phyloP scores from a whole-genome alignment of 495 filamentous ascomycete genomes.

The Schizothecium vesticola region DNA sequence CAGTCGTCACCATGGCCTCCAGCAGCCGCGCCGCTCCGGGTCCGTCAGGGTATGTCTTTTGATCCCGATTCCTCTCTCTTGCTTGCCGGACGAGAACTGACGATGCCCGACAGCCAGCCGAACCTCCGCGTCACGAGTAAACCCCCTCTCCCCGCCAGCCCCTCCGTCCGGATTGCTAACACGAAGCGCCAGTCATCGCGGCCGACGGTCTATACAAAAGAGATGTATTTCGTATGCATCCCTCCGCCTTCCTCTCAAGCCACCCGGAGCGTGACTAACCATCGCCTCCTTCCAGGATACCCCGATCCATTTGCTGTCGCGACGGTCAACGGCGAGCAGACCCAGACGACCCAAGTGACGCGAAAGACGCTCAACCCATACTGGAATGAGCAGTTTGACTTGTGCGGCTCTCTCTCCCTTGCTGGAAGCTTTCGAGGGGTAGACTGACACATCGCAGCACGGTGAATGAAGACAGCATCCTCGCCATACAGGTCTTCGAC shows the following conservation, averaged over 20 bases:
- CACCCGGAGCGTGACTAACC: slow-evolving; percentile 15
- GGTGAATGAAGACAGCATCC: slow-evolving; percentile 88
- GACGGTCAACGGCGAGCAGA: slow-evolving; percentile 94
- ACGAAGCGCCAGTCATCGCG: slow-evolving; percentile 71
- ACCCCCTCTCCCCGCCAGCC: slow-evolving; percentile 17
- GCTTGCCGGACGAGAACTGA: slow-evolving; percentile 16
- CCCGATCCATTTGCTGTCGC: slow-evolving; percentile 97
- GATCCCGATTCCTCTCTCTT: background rate
- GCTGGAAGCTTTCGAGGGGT: background rate
- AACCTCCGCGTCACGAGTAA: slow-evolving; percentile 64
- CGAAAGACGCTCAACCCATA: slow-evolving; percentile 97
- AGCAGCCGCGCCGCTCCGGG: slow-evolving; percentile 26
- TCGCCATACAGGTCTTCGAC: slow-evolving; percentile 97
- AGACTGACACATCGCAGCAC: slow-evolving; percentile 49
- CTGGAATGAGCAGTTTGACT: slow-evolving; percentile 98
- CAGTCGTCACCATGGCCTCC: slow-evolving; percentile 24
- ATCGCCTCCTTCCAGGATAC: slow-evolving; percentile 59
- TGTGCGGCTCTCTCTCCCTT: slow-evolving; percentile 52
- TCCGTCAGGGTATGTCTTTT: slow-evolving; percentile 27
- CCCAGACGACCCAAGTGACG: slow-evolving; percentile 88
- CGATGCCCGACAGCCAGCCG: slow-evolving; percentile 41
- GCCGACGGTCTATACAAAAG: slow-evolving; percentile 97
- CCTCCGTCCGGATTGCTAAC: slow-evolving; percentile 16
- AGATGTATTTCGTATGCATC: slow-evolving; percentile 88
- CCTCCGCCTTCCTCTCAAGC: background rate